Evolutionary conservation across 495 filamentous ascomycete species (phyloP).

Genomic region (Cairneyella variabilis): DNA sequence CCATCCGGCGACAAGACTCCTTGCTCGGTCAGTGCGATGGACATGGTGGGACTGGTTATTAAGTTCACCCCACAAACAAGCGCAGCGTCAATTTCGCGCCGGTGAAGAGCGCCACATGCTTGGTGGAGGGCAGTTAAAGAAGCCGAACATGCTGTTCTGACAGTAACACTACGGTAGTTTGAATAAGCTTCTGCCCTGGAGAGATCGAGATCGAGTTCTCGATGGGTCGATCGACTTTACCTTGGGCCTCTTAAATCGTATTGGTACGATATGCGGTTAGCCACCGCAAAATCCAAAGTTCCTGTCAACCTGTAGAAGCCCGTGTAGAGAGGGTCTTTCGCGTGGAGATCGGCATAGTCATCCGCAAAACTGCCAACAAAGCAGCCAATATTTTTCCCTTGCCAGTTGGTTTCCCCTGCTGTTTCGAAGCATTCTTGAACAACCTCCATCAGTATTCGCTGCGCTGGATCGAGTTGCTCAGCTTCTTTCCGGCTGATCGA

Average conservation of each 20-base stretch:
- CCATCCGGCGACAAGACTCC: slow-evolving; percentile 32
- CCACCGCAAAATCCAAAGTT: slow-evolving; percentile 31
- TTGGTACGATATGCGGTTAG: slow-evolving; percentile 33
- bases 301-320: slow-evolving; percentile 18
- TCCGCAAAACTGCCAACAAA: slow-evolving; percentile 11
- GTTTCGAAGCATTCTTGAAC: slow-evolving; percentile 45
- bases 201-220: too few species aligned
- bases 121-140: slow-evolving; percentile 12
- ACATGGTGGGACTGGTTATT: neutral
- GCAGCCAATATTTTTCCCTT: slow-evolving; percentile 11
- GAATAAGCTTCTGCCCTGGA: slow-evolving; percentile 42
- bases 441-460: slow-evolving; percentile 38
- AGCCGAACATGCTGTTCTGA: slow-evolving; percentile 19
- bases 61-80: slow-evolving; percentile 32
- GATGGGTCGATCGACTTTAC: too few species aligned
- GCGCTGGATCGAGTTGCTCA: slow-evolving; percentile 31
- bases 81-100: slow-evolving; percentile 33
- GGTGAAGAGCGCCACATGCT: slow-evolving; percentile 2
- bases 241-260: slow-evolving; percentile 32
- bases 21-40: neutral
- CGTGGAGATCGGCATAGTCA: slow-evolving; percentile 6
- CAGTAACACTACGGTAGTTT: slow-evolving; percentile 1
- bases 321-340: slow-evolving; percentile 1
- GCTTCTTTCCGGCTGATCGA: too few species aligned
- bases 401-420: slow-evolving; percentile 31